phyloP scores from a whole-genome alignment of 225 moss, liverwort and hornwort species.

The Lunularia cruciata region DNA sequence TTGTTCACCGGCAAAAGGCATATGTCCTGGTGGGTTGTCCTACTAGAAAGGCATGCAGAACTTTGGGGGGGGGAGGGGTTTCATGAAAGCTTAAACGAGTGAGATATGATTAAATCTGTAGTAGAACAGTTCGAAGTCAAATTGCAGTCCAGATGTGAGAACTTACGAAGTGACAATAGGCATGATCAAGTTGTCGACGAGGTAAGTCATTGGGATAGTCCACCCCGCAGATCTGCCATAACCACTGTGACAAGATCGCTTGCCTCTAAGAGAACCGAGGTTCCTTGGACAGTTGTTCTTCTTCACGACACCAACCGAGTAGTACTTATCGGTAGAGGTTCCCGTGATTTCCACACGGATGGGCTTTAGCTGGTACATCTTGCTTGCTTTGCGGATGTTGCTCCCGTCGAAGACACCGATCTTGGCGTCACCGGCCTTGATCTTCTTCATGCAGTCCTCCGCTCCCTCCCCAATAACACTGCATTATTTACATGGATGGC shows the following conservation, averaged over 20 bases:
- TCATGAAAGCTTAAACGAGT: too few relatives aligned
- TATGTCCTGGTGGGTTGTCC: too few relatives aligned
- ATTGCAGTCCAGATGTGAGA: background rate
- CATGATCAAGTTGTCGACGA: slow-evolving; percentile 44
- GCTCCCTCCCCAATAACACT: slow-evolving; percentile 15
- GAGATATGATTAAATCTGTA: too few relatives aligned
- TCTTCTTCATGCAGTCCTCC: slow-evolving; percentile 20
- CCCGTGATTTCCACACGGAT: slow-evolving; percentile 13
- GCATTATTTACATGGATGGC: background rate
- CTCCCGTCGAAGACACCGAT: slow-evolving; percentile 20
- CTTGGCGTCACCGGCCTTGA: slow-evolving; percentile 8
- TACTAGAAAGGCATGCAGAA: too few relatives aligned
- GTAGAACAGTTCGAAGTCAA: too few relatives aligned
- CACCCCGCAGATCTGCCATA: slow-evolving; percentile 51
- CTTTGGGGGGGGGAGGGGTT: too few relatives aligned
- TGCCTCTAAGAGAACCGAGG: slow-evolving; percentile 34
- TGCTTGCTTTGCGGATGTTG: slow-evolving; percentile 16
- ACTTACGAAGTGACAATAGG: slow-evolving; percentile 30
- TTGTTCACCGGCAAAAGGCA: too few relatives aligned
- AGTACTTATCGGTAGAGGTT: slow-evolving; percentile 11
- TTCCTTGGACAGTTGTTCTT: slow-evolving; percentile 17
- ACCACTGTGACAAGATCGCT: slow-evolving; percentile 54
- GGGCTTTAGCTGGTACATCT: background rate
- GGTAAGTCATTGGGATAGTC: slow-evolving; percentile 39
- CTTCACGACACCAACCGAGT: slow-evolving; percentile 18